Base-by-base conservation (phyloP, 345 rosid species). In the Orychophragmus violaceus region DNA sequence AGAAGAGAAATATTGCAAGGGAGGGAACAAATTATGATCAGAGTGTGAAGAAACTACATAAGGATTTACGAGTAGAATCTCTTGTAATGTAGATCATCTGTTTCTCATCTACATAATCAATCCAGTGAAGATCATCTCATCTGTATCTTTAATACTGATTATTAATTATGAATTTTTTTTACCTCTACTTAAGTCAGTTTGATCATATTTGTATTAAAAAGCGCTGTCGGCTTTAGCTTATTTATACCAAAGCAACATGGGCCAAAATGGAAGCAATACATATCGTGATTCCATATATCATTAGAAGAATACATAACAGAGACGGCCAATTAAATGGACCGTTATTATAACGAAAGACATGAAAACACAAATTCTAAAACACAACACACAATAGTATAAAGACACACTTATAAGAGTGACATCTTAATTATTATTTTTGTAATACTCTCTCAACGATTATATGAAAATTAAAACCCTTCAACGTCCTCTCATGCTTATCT, bases 301-400 rank as follows among this genome's bases (percentile, higher is more conserved):
- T 35, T 46, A 12, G 17, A 28, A 53, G 45, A 46, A 14, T 63
- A 64, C 70, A 64, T 29, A 49, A 28, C 32, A 24, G 13, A 49
- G 18, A 49, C 52, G 70, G 64, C 59, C 70, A 56, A 56, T 36
- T 64, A 64, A 48, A 58, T 58, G 36, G 71, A 64, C 13, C 35
- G 17, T 49, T 29, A 5, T 49, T 57, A 29, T 3, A 30, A 49
- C 48, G 36, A 37, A 58, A 36, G 17, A 49, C 55, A 39, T 46
- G 53, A 46, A 63, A 55, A 63, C 59, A 55, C 59, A 64, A 28
- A 35, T 25, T 37, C 49, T 33, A 17, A 18, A 42, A 28, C 27
- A 50, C 37, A 59, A 29, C 48, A 49, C 13, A 44, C 9, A 64
- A 50, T 17, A 42, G 25, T 54, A 54, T 30, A 62, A 39, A 16